Evolutionary conservation across 148 eudicot species (phyloP).

Genomic region (Talinum fruticosum): DNA sequence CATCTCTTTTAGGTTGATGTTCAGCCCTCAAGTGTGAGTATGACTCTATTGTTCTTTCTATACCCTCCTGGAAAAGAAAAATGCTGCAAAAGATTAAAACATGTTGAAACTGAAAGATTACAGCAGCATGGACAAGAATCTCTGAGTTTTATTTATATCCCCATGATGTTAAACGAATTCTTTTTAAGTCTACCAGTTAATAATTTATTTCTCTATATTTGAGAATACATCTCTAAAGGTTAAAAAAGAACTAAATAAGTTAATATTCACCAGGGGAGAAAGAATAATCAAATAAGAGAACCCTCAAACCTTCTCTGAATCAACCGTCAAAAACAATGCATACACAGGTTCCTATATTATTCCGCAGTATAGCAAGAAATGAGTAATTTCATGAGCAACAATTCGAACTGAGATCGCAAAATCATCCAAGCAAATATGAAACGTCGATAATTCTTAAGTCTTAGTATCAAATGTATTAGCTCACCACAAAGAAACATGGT

Average conservation of each 20-base stretch:
- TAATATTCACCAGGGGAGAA: too few species aligned
- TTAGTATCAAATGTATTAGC: background rate
- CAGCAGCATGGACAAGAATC: background rate
- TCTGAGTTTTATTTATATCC: background rate
- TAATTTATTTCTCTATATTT: too few species aligned
- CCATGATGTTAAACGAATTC: background rate
- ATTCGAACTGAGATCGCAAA: background rate
- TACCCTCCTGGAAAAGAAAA: slow-evolving; percentile 62
- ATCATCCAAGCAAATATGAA: background rate
- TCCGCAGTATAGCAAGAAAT: background rate
- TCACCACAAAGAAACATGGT: too few species aligned
- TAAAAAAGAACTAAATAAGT: too few species aligned
- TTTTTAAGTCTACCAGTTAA: too few species aligned
- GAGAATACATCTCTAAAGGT: too few species aligned
- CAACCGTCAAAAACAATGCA: background rate
- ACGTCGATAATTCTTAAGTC: background rate
- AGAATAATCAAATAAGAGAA: too few species aligned
- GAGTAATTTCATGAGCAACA: too few species aligned
- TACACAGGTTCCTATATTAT: background rate
- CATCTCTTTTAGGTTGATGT: slow-evolving; percentile 54
- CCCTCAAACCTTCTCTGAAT: background rate
- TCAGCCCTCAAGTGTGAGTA: slow-evolving; percentile 82
- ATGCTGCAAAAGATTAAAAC: background rate
- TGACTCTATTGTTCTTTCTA: slow-evolving; percentile 86
- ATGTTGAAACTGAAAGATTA: background rate